Conservation (phyloP, 768 basidiomycete genomes). For the Hypholoma sublateritium region DNA sequence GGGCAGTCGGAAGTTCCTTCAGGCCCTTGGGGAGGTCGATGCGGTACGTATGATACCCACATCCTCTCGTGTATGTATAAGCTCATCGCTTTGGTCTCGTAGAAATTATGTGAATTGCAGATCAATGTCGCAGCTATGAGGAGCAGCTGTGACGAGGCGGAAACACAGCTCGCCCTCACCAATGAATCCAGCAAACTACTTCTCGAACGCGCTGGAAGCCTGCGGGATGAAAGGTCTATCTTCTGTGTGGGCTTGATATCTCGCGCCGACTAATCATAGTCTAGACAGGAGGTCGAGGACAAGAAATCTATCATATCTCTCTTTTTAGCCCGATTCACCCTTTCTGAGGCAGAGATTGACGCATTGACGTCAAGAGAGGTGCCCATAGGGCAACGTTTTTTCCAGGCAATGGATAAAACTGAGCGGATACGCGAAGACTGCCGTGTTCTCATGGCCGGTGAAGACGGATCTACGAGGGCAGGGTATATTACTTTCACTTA, state of each 20-base stretch:
- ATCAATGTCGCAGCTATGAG: constrained; percentile 81
- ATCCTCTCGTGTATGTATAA: constrained; percentile 1
- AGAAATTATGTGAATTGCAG: constrained; percentile 87
- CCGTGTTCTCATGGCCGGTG: constrained; percentile 81
- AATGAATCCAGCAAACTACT: constrained; percentile 76
- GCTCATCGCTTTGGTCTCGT: constrained; percentile 2
- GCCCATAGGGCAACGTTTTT: constrained; percentile 71
- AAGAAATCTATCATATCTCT: constrained; percentile 72
- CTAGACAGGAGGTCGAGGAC: constrained; percentile 67
- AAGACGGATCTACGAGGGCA: constrained; percentile 74
- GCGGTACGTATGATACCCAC: constrained; percentile 56
- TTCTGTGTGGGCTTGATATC: not conserved
- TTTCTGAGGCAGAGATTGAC: constrained; percentile 69
- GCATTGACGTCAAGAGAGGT: constrained; percentile 79
- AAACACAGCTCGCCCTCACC: constrained; percentile 71
- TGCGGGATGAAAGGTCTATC: constrained; percentile 70
- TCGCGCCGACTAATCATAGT: not conserved
- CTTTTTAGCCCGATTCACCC: constrained; percentile 86
- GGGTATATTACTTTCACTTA: constrained; percentile 46
- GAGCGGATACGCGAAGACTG: constrained; percentile 84
- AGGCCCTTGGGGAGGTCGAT: constrained; percentile 87
- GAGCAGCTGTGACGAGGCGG: constrained; percentile 77
- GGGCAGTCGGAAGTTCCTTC: constrained; percentile 80
- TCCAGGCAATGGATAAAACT: constrained; percentile 84
- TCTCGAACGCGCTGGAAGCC: constrained; percentile 78